A percentile compares a stretch with the other conserved stretches of the same genome.
Conservation (phyloP, 495 filamentous ascomycete genomes). For the Trichoderma virens region DNA sequence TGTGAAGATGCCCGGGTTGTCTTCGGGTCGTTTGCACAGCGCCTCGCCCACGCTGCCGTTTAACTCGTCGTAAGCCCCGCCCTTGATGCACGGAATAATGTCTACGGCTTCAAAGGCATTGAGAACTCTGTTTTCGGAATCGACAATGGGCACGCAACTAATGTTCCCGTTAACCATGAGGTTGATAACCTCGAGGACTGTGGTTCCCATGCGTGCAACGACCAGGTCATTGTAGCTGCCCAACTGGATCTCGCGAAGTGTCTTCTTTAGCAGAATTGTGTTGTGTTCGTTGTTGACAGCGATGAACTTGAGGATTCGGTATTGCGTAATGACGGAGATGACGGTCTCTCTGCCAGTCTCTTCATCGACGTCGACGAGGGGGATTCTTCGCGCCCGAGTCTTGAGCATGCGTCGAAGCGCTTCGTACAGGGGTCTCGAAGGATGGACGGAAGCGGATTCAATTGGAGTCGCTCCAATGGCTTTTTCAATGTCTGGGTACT, state of each 20-base stretch:
- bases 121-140: constrained; percentile 70
- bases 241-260: constrained; percentile 73
- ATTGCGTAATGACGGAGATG: constrained; percentile 94
- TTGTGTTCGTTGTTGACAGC: constrained; percentile 88
- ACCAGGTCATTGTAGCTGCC: constrained; percentile 76
- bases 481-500: constrained; percentile 85
- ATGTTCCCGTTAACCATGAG: constrained; percentile 88
- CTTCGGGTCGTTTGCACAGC: constrained; percentile 76
- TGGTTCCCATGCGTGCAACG: constrained; percentile 83
- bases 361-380: constrained; percentile 87
- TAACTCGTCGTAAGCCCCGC: constrained; percentile 85
- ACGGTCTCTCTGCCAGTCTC: constrained; percentile 91
- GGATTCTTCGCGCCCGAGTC: constrained; percentile 86
- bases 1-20: constrained; percentile 94
- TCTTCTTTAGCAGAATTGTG: constrained; percentile 82
- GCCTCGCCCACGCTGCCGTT: constrained; percentile 83
- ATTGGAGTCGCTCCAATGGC: constrained; percentile 85
- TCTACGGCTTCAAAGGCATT: constrained; percentile 99
- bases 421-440: constrained; percentile 82
- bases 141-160: constrained; percentile 88
- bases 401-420: constrained; percentile 91
- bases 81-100: constrained; percentile 92
- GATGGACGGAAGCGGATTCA: constrained; percentile 93
- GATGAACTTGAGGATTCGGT: constrained; percentile 96
- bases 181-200: constrained; percentile 94